A percentile compares a stretch with the other conserved stretches of the same genome.
These are phyloP conservation scores for Teratosphaeria nubilosa DNA, from an alignment of 2,329 filamentous ascomycete genomes.

Conservation along the genomic window DNA sequence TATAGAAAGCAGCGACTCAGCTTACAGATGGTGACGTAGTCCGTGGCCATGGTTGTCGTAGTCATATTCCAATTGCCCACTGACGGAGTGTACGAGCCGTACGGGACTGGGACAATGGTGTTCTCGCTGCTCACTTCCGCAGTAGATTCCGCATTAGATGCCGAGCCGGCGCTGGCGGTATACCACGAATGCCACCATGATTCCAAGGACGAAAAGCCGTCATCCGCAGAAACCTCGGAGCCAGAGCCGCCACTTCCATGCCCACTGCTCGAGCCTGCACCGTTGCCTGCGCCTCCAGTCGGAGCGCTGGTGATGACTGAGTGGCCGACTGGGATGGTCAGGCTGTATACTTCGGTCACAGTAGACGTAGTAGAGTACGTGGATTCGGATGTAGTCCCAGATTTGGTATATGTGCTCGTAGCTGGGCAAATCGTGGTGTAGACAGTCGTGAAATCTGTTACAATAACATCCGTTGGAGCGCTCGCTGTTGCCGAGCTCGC, in stretches of 20 bases:
- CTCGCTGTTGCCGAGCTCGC: background rate
- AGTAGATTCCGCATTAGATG: background rate
- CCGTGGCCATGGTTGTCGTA: background rate
- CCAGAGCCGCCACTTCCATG: background rate
- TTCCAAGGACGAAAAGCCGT: background rate
- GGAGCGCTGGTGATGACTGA: background rate
- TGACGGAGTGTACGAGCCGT: background rate
- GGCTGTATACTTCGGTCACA: background rate
- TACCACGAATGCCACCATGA: background rate
- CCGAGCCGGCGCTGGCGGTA: background rate
- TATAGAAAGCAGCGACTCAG: background rate
- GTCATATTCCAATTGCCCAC: background rate
- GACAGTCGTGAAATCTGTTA: background rate
- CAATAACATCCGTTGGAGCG: background rate
- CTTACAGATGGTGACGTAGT: background rate
- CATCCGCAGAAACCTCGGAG: background rate
- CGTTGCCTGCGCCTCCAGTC: background rate
- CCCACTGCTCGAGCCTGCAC: background rate
- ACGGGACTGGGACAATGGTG: background rate
- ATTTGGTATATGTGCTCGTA: background rate
- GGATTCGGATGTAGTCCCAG: background rate
- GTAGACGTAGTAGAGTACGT: background rate
- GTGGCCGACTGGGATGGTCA: background rate
- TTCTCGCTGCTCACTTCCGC: background rate
- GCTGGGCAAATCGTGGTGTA: constrained; percentile 1